Evolutionary conservation across 306 rosid species (phyloP).

Genomic region (Lupinus albus): DNA sequence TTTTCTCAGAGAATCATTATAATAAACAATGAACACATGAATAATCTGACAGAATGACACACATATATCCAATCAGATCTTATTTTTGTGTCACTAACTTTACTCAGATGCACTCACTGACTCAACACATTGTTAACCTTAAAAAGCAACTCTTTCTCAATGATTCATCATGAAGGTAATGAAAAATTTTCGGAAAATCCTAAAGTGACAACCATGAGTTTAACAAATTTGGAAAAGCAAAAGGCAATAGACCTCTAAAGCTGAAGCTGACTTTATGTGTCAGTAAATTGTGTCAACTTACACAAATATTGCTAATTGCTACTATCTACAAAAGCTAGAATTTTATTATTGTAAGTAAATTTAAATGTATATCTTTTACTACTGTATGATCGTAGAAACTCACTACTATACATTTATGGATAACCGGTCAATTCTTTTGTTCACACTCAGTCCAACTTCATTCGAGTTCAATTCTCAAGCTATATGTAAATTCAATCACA

Average conservation of each 20-base stretch:
- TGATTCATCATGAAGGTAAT: neutral
- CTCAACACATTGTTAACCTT: constrained; percentile 6
- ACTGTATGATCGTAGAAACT: too few relatives aligned
- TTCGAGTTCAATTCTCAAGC: too few relatives aligned
- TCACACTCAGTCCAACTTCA: too few relatives aligned
- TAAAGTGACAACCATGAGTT: constrained; percentile 17
- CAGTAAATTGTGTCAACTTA: neutral
- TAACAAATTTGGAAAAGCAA: constrained; percentile 33
- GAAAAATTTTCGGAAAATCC: neutral
- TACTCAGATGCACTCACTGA: neutral
- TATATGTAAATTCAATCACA: too few relatives aligned
- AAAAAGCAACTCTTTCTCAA: constrained; percentile 8
- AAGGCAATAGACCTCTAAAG: constrained; percentile 32
- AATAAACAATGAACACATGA: constrained; percentile 2
- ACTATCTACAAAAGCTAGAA: constrained; percentile 12
- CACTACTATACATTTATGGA: too few relatives aligned
- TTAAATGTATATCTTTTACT: neutral
- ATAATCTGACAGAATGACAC: neutral
- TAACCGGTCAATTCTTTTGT: too few relatives aligned
- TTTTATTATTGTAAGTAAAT: neutral
- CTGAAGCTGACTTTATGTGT: constrained; percentile 35
- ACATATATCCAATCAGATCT: neutral
- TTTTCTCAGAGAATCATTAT: neutral
- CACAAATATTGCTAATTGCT: neutral
- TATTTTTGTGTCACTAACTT: constrained; percentile 21